Percentiles rank a stretch among this genome's conserved stretches.
phyloP scores from a whole-genome alignment of 495 filamentous ascomycete genomes.

The Penicillium soppii region DNA sequence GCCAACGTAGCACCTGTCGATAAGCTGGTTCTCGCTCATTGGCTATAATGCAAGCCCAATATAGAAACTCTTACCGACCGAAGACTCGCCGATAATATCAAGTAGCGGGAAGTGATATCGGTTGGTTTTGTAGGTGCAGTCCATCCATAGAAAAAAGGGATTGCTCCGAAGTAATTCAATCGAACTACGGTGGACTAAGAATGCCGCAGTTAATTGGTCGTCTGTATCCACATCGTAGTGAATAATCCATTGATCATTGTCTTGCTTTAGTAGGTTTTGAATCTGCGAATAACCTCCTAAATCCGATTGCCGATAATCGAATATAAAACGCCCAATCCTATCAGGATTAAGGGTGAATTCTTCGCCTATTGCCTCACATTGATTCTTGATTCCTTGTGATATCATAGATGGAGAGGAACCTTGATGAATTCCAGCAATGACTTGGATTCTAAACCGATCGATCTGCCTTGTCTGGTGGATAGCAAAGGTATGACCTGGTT shows the following conservation, averaged over 20 bases:
- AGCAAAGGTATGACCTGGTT: not conserved
- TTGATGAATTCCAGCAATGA: not conserved
- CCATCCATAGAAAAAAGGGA: not conserved
- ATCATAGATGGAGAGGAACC: not conserved
- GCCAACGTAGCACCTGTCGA: not conserved
- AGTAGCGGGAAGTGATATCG: constrained; percentile 11
- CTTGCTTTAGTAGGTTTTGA: not conserved
- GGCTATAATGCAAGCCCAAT: constrained; percentile 7
- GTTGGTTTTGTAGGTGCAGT: constrained; percentile 19
- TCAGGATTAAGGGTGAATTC: not conserved
- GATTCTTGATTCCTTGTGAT: not conserved
- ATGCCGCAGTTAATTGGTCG: not conserved
- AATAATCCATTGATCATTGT: not conserved
- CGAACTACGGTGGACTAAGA: not conserved
- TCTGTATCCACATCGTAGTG: not conserved
- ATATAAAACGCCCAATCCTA: not conserved
- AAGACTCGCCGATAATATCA: constrained; percentile 5
- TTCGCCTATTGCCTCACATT: not conserved
- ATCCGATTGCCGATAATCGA: not conserved
- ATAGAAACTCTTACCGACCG: constrained; percentile 2
- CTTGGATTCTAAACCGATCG: not conserved
- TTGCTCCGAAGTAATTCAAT: not conserved
- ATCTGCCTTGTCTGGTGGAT: not conserved
- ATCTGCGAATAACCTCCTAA: not conserved
- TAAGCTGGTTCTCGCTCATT: not conserved